Evolutionary conservation across 345 rosid species (phyloP), one percentile per base, ranked within the genome.

Genomic region (Kernera saxatilis): DNA sequence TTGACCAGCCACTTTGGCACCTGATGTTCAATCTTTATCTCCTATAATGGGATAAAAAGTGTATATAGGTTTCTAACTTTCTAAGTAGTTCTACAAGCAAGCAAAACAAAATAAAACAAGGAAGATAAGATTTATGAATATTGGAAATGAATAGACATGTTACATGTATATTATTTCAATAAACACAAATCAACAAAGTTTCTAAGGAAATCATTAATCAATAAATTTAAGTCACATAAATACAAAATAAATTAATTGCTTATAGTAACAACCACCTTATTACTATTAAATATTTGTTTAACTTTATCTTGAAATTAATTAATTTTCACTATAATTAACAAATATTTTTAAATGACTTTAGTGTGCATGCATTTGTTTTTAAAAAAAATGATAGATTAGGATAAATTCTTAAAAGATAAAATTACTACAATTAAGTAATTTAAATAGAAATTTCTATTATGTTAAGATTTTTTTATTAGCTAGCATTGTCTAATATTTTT

Each of bases 1-100:
- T 37, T 67, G 49, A 74, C 78, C 67, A 22, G 72, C 49, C 67
- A 66, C 67, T 74, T 74, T 74, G 78, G 61, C 61, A 66, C 51
- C 51, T 37, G 60, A 48, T 48, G 77, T 48, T 29, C 43, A 21
- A 27, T 74, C 44, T 29, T 56, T 40, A 21, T 22, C 6, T 73
- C 37, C 53, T 45, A 26, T 45, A 33, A 10, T 33, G 32, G 9
- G 17, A 57, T 52, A 43, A 17, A 55, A 43, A n/a, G n/a, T 48
- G 15, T 39, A 15, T 19, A 25, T 46, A 7, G 2, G 46, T 6
- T 62, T 29, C 49, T 48, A 46, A 22, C 46, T 59, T 32, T 62
- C 35, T 41, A 22, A 51, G 62, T 30, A 29, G 43, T 35, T 21
- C 10, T 27, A 21, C 14, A 2, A 40, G 17, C 1, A 2, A 68